Evolutionary conservation across 495 filamentous ascomycete genomes (phyloP), one percentile per base, ranked within the genome.

Genomic region (Tuber brumale): DNA sequence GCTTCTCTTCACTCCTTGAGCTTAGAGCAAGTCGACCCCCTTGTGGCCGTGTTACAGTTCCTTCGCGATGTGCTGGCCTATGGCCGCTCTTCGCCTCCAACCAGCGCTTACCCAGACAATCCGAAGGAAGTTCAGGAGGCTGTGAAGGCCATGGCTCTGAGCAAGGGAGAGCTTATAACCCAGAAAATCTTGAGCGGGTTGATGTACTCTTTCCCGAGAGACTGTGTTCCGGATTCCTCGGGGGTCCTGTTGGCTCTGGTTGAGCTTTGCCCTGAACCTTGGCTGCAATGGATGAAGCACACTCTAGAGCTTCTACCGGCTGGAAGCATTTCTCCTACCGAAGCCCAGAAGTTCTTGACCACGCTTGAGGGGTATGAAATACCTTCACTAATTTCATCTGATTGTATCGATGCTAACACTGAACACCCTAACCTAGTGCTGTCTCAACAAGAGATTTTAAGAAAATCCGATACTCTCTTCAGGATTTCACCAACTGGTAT

Each of bases 201-300:
- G 94, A 97, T 99, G 94, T 97, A 97, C 83, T 93, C 90, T 0
- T 99, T 98, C 86, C 95, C 95, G 0, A 88, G 90, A 69, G 96
- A 97, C 83, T 97, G 94, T 85, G 94, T 98, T 84, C 89, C 94
- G 0, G 96, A 98, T 84, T 94, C 94, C 9, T 95, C 92, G 39
- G 93, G 94, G 18, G 92, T 97, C n/a, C 85, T 98, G 76, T 89
- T 99, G 81, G 90, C 89, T 2, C 86, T 97, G 77, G 97, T 98
- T 81, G 91, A 97, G 82, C 85, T 98, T 41, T 87, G 96, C 79
- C 96, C 96, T 0, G 85, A 89, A 57, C 88, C 94, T 78, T 91
- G 92, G 70, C 88, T 91, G 8, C 77, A 85, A 14, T 98, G 95
- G 93, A 89, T 97, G 37, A 90, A 93, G 81, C 85, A 85, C 21